Evolutionary conservation across 495 filamentous ascomycete genomes (phyloP), one percentile per base, ranked within the genome.

Genomic region (Xylaria grammica): DNA sequence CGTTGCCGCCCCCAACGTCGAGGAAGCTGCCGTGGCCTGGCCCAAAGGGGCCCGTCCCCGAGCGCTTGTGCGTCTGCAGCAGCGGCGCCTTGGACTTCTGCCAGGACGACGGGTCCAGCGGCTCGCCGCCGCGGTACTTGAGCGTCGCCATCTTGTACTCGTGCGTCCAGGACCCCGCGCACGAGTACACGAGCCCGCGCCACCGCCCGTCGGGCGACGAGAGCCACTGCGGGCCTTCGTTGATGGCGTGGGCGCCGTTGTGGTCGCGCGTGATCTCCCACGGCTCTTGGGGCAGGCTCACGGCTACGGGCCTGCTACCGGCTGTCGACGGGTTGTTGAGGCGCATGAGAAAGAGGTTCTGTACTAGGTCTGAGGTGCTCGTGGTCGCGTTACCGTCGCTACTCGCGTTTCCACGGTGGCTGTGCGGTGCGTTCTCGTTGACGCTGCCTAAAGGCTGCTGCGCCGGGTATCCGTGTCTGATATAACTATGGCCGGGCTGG

Each of bases 131-230:
- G 42, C 65, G 38, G 51, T 68, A 72, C 53, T 57, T 62, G 7
- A 75, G 50, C 6, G 69, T 46, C 0, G 68, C 71, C 72, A 75
- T 75, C 67, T 75, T 75, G 65, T 75, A 75, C 36, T 73, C 70
- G 27, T 73, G 67, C 9, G 72, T 75, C 72, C 72, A 75, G 24
- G 66, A 69, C 17, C 72, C 72, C 4, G 68, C 70, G 29, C 70
- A 73, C 20, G 60, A 66, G 38, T 68, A 75, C 1, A 68, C 70
- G 0, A 75, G 42, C 8, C 72, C 72, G 7, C 57, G 50, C 72
- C 72, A 75, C 4, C 52, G 26, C 30, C 70, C 67, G 29, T 75
- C 72, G 2, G 72, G 72, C 8, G 72, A 69, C 7, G 61, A 29
- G 13, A 75, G 45, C 51, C 70, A 75, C 58, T 75, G 72, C 48